Conservation (phyloP, 331 rosid genomes). For the Cydonia oblonga region DNA sequence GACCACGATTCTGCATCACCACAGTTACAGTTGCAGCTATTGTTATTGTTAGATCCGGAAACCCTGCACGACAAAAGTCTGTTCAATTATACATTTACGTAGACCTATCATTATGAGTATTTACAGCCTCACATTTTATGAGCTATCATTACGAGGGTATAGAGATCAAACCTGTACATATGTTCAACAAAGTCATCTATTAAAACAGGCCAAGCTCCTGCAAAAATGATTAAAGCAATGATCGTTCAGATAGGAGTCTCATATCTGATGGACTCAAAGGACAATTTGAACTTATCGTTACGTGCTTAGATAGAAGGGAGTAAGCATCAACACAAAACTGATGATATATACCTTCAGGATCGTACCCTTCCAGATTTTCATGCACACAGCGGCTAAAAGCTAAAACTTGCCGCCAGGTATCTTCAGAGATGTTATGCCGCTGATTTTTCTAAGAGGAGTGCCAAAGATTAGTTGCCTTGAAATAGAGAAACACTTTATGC, state of each 20-base stretch:
- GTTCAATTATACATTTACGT: not conserved
- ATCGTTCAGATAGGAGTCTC: not conserved
- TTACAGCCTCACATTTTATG: not conserved
- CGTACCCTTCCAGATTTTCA: conserved; percentile 83
- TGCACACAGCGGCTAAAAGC: conserved; percentile 89
- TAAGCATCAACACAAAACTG: not conserved
- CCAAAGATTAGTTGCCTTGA: conserved; percentile 12
- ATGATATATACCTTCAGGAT: conserved; percentile 69
- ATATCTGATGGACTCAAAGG: not conserved
- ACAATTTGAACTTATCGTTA: not conserved
- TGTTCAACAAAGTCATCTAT: conserved; percentile 95
- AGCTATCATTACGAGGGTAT: not conserved
- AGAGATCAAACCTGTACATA: conserved; percentile 76
- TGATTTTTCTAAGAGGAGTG: conserved; percentile 59
- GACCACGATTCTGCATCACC: conserved; percentile 57
- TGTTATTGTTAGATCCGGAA: conserved; percentile 39
- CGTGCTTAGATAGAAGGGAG: not conserved
- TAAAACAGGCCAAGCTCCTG: conserved; percentile 99
- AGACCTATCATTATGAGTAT: not conserved
- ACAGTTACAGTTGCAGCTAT: conserved; percentile 44
- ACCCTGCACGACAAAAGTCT: conserved; percentile 30
- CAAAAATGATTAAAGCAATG: conserved; percentile 10
- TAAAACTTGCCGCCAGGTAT: conserved; percentile 92
- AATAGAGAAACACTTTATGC: not conserved
- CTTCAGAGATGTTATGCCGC: conserved; percentile 90